phyloP scores from a whole-genome alignment of 2,329 filamentous ascomycete species.

The Arachnopeziza araneosa region DNA sequence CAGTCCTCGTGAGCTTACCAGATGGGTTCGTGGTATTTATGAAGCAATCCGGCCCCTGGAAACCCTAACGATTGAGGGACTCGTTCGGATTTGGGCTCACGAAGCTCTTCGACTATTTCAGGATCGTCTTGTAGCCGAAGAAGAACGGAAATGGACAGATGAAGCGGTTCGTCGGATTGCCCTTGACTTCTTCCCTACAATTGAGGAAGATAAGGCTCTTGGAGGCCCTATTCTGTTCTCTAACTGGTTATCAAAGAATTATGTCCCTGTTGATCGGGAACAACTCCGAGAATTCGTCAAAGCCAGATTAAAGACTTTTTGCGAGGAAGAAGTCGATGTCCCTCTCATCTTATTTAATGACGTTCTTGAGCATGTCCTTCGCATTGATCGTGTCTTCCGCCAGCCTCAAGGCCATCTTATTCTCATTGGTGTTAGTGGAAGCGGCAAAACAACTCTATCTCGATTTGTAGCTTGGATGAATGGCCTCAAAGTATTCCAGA shows the following conservation, averaged over 20 bases:
- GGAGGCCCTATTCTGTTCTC: slow-evolving; percentile 95
- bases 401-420: slow-evolving; percentile 98
- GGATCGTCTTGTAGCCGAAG: slow-evolving; percentile 89
- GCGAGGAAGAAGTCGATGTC: slow-evolving; percentile 98
- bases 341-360: slow-evolving; percentile 99
- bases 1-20: slow-evolving; percentile 94
- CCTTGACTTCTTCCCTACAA: slow-evolving; percentile 87
- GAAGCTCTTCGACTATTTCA: slow-evolving; percentile 95
- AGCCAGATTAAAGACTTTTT: slow-evolving; percentile 94
- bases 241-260: slow-evolving; percentile 99
- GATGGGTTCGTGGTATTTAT: slow-evolving; percentile 96
- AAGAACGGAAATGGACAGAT: slow-evolving; percentile 93
- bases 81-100: slow-evolving; percentile 97
- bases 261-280: slow-evolving; percentile 92
- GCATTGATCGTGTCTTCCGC: slow-evolving; percentile 97
- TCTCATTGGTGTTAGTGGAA: slow-evolving; percentile 95
- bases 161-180: slow-evolving; percentile 83
- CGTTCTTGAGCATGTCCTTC: slow-evolving; percentile 93
- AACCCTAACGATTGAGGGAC: slow-evolving; percentile 77
- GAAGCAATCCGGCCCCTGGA: slow-evolving; percentile 94
- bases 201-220: slow-evolving; percentile 83
- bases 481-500: slow-evolving; percentile 96
- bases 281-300: slow-evolving; percentile 96
- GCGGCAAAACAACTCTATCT: slow-evolving; percentile 96
- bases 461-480: slow-evolving; percentile 99